Base-by-base conservation (phyloP, 148 eudicot genomes). In the Camellia japonica region DNA sequence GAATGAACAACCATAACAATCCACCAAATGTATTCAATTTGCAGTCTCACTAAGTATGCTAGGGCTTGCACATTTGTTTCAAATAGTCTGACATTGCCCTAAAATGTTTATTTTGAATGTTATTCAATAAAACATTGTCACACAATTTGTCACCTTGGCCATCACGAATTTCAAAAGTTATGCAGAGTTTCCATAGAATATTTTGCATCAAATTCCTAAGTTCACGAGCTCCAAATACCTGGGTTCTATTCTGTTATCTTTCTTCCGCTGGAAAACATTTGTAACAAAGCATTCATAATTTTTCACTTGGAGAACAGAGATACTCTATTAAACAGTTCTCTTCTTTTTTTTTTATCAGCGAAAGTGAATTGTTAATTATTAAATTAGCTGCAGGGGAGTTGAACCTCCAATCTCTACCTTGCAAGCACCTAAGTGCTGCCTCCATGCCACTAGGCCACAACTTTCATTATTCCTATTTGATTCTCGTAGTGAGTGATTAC, bases 241-340 rank as follows among this genome's bases (percentile, higher is more conserved):
- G 23, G 46, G 47, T 14, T 4, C 52, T 49, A 30, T 66, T 4
- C 12, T 43, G 43, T 66, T 38, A 3, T 7, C 13, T 67, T 6
- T 46, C 41, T 67, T 67, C 47, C 41, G 12, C 70, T 38, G 47
- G 70, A 67, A 67, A 46, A 16, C 19, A 69, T 69, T 23, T 69
- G 54, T 69, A 52, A 69, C n/a, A 46, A 8, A 69, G 47, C 73
- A 69, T 69, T 49, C 70, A 30, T 67, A 66, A 49, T 49, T 49
- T 49, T 49, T 4, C 52, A 49, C 5, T 49, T 7, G 52, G 52
- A 7, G 52, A 49, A 49, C 5, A 49, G 52, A 49, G 7, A 49
- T 49, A 49, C 7, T 4, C 2, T 4, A 49, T 49, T 38, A 18
- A n/a, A 14, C 20, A 47, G 6, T 62, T 76, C 1, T 30, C 1